Base-by-base conservation (phyloP, 345 rosid species). In the Triadica sebifera region DNA sequence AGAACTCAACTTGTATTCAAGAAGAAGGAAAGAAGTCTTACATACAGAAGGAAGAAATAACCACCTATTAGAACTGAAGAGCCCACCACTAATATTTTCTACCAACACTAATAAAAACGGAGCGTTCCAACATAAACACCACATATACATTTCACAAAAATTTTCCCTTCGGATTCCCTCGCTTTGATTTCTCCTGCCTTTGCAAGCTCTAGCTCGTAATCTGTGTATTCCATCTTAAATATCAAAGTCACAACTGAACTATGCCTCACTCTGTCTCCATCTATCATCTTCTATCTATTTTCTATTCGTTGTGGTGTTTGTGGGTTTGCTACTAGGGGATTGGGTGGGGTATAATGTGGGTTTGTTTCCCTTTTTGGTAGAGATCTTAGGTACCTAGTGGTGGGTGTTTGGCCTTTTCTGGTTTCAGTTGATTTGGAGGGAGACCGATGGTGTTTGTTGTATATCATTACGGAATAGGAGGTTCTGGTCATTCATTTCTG, bases 91-190 rank as follows among this genome's bases (percentile, higher is more conserved):
- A n/a, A n/a, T n/a, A n/a, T n/a, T n/a, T n/a, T n/a, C n/a, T n/a
- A n/a, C n/a, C n/a, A n/a, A n/a, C n/a, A n/a, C n/a, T n/a, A n/a
- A n/a, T n/a, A n/a, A n/a, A n/a, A n/a, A n/a, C n/a, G n/a, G n/a
- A n/a, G n/a, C n/a, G n/a, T n/a, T n/a, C n/a, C n/a, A n/a, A n/a
- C n/a, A n/a, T n/a, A n/a, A n/a, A n/a, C n/a, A n/a, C n/a, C n/a
- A n/a, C n/a, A n/a, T n/a, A n/a, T n/a, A n/a, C n/a, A n/a, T n/a
- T n/a, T n/a, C n/a, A n/a, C n/a, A n/a, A n/a, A n/a, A n/a, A 66
- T 72, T 76, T 78, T 65, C 29, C 77, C 75, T 74, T 82, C 71
- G 74, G 82, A 83, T 85, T 80, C 78, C 79, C 63, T 82, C 80
- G 29, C 62, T 82, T 82, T 51, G 81, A 73, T 84, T 84, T 76